Evolutionary conservation across 805 yeast genomes (phyloP), one percentile per base, ranked within the genome.

Genomic region (Pichia sporocuriosa): DNA sequence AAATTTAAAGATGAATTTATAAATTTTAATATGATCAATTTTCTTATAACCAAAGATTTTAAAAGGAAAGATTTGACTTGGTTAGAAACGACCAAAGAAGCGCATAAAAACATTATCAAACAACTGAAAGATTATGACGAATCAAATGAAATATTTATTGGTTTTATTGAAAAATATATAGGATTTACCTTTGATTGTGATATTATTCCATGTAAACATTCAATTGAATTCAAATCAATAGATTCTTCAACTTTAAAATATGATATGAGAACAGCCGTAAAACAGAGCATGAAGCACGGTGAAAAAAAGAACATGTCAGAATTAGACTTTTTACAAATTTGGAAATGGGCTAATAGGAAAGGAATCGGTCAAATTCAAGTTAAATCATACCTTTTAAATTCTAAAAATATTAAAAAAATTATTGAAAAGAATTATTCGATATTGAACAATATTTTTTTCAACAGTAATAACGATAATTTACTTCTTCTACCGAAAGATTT

Each of bases 401-500:
- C 43, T 1, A 39, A 32, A 20, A 31, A 39, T 20, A 20, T 39
- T 2, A 23, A 27, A 11, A 35, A 35, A 21, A 12, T 43, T 8
- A 28, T 43, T 6, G 32, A 27, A 12, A 39, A 43, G 3, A 17
- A 35, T 28, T 2, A 6, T 3, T 1, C 3, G 9, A n/a, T 16
- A 9, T 28, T 43, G 4, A 22, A 8, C 6, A 28, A 33, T 16
- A n/a, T n/a, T n/a, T n/a, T n/a, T n/a, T n/a, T n/a, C n/a, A n/a
- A n/a, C n/a, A n/a, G n/a, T n/a, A n/a, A n/a, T n/a, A n/a, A n/a
- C n/a, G n/a, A n/a, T n/a, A n/a, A n/a, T n/a, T n/a, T n/a, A n/a
- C n/a, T n/a, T n/a, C n/a, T n/a, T n/a, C n/a, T 40, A 25, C 46
- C 46, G 7, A 22, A 32, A 19, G 43, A 43, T 13, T 17, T 43